phyloP scores from a whole-genome alignment of 2,329 filamentous ascomycete genomes.

The Coniochaeta pulveracea region DNA sequence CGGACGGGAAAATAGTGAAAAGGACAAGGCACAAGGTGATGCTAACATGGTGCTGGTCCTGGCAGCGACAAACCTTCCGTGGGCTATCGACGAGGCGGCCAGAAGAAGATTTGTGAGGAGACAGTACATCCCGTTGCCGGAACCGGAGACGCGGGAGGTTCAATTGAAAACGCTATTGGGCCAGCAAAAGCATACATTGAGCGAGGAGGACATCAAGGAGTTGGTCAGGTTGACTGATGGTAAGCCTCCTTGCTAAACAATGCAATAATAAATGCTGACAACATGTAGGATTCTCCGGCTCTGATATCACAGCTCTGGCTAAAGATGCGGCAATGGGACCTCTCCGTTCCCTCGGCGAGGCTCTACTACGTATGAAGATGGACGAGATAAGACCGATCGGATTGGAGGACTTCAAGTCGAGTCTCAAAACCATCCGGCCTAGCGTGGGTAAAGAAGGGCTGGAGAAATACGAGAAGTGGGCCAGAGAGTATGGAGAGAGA shows the following conservation, averaged over 20 bases:
- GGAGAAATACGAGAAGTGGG: constrained; percentile 90
- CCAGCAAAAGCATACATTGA: constrained; percentile 77
- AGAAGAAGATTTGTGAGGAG: constrained; percentile 80
- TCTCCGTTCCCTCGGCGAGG: constrained; percentile 79
- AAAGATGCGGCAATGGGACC: constrained; percentile 99
- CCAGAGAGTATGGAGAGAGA: constrained; percentile 81
- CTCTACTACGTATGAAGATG: constrained; percentile 80
- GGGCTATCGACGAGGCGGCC: constrained; percentile 96
- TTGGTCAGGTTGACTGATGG: constrained; percentile 79
- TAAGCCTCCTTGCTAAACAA: constrained; percentile 26
- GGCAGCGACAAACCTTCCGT: constrained; percentile 90
- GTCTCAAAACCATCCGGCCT: constrained; percentile 73
- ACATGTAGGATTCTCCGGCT: constrained; percentile 78
- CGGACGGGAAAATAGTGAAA: constrained; percentile 57
- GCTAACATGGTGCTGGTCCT: constrained; percentile 83
- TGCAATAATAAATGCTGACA: constrained; percentile 7
- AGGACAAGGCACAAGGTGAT: constrained; percentile 63
- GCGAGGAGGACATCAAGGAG: constrained; percentile 56
- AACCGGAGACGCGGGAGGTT: constrained; percentile 65
- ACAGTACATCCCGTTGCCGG: constrained; percentile 92
- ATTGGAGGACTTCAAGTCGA: constrained; percentile 73
- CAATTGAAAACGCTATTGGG: constrained; percentile 73
- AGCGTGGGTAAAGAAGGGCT: constrained; percentile 80
- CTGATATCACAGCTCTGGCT: constrained; percentile 89
- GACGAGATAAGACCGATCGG: constrained; percentile 86